Evolutionary conservation across 1,139 yeast genomes (phyloP).

Genomic region (Hansenula sp.): DNA sequence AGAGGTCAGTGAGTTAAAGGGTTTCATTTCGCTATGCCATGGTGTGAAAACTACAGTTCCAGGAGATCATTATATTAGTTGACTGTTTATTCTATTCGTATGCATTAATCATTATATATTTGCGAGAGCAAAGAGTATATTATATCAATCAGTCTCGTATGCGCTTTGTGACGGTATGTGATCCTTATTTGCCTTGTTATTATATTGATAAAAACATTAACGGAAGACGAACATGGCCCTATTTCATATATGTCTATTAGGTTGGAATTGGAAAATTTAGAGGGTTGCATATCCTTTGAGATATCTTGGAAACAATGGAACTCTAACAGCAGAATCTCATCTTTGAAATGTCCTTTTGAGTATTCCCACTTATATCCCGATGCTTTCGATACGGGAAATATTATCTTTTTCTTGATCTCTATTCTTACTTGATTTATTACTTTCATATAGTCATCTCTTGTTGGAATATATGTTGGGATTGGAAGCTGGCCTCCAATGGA

Average conservation of each 20-base stretch:
- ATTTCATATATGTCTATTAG: slow-evolving; percentile 9
- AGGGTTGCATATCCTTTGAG: slow-evolving; percentile 15
- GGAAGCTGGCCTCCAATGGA: too few relatives aligned
- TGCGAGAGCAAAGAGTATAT: slow-evolving; percentile 15
- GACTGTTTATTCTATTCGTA: background rate
- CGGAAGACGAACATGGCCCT: slow-evolving; percentile 14
- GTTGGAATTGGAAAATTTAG: slow-evolving; percentile 11
- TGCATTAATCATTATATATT: slow-evolving; percentile 11
- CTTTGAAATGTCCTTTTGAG: slow-evolving; percentile 16
- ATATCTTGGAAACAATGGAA: slow-evolving; percentile 21
- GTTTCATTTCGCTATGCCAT: too few relatives aligned
- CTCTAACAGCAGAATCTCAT: slow-evolving; percentile 15
- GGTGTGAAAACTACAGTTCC: background rate
- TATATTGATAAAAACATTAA: slow-evolving; percentile 18
- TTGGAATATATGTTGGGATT: slow-evolving; percentile 1
- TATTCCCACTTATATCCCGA: slow-evolving; percentile 23
- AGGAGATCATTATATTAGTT: background rate
- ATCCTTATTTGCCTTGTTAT: slow-evolving; percentile 17
- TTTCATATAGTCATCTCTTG: slow-evolving; percentile 1
- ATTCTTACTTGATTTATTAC: slow-evolving; percentile 14
- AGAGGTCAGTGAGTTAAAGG: too few relatives aligned
- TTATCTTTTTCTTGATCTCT: slow-evolving; percentile 15
- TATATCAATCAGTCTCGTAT: slow-evolving; percentile 17
- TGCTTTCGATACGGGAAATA: slow-evolving; percentile 15
- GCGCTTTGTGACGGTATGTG: slow-evolving; percentile 17